Evolutionary conservation across 2,329 filamentous ascomycete genomes (phyloP), one percentile per base, ranked within the genome.

Genomic region (Colletotrichum tropicicola): DNA sequence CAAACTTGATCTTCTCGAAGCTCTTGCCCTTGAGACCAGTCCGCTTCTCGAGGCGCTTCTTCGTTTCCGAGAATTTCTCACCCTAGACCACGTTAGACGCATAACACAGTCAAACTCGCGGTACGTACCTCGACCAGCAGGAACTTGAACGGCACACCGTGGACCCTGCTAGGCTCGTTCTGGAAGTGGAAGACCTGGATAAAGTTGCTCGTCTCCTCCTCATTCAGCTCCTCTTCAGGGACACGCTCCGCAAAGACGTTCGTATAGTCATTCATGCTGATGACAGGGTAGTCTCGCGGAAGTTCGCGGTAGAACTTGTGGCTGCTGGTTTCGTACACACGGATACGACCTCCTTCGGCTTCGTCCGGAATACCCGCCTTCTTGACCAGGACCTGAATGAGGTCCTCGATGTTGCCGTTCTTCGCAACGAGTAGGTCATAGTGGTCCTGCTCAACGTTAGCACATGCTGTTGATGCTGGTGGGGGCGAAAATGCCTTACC

Each of bases 1-100:
- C 92, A 82, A 99, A 98, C 79, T 97, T 98, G 78, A 99, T 96
- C 84, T 98, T 98, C 78, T 99, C 95, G 70, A 99, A 94, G 69
- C 93, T 93, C 84, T 99, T 99, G 77, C 96, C 97, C 79, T 98
- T 98, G 80, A 99, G 90, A 25, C 94, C 94, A 1, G 93, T 97
- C 64, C 95, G 87, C 78, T 94, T 95, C 71, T 96, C 94, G 4
- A 99, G 83, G n/a, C 96, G 89, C 80, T 97, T 93, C 82, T 95
- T 98, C 44, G 94, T 98, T 32, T 98, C 93, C 63, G 89, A 89
- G 79, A 99, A 98, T 39, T 85, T 84, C 77, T 99, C 96, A 57
- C 89, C 92, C 89, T 95, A 54, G 5, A 6, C 3, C 15, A 9
- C 13, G 27, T 67, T 44, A 69, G 70, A 43, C 6, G 45, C 23